These are phyloP conservation scores for Stevia rebaudiana DNA, from an alignment of 140 eudicot genomes.

Conservation along the genomic window DNA sequence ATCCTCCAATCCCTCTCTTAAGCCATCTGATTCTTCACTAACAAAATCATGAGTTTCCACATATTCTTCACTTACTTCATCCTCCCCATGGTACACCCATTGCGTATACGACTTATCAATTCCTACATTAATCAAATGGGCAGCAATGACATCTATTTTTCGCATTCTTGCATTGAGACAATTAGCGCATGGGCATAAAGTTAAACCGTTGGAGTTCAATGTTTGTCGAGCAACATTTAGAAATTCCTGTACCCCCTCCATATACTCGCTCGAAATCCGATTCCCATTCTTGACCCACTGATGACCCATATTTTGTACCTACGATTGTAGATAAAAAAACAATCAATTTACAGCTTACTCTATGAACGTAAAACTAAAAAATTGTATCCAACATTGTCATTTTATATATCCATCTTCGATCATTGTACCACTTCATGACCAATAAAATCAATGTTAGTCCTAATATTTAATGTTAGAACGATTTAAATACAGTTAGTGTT, in stretches of 20 bases:
- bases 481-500: too few species aligned
- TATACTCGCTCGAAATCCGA: not conserved
- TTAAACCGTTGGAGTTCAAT: not conserved
- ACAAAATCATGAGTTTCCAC: not conserved
- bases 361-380: too few species aligned
- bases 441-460: too few species aligned
- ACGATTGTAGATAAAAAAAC: not conserved
- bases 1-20: not conserved
- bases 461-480: too few species aligned
- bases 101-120: not conserved
- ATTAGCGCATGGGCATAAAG: slow-evolving; percentile 1
- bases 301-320: not conserved
- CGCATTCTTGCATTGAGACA: not conserved
- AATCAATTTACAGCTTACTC: too few species aligned
- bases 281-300: not conserved
- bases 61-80: not conserved
- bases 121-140: not conserved
- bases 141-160: not conserved
- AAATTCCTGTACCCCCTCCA: not conserved
- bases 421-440: too few species aligned
- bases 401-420: too few species aligned
- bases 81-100: not conserved
- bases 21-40: not conserved
- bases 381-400: too few species aligned
- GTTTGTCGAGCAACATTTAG: not conserved